phyloP scores from a whole-genome alignment of 1,284 basidiomycete genomes.

The Trichosporon sp. region DNA sequence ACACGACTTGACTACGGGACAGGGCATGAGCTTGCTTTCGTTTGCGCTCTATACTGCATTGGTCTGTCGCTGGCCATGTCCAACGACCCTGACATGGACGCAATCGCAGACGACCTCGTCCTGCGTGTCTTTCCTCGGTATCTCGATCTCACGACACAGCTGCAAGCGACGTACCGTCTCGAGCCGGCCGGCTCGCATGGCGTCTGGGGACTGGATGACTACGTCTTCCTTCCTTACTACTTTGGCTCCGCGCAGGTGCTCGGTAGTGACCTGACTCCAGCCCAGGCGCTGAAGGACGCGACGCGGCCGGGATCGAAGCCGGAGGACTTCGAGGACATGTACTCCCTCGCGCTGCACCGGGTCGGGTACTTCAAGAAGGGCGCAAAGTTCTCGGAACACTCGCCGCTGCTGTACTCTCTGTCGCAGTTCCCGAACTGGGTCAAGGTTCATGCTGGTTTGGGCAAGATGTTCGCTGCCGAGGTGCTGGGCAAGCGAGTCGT shows the following conservation, averaged over 20 bases:
- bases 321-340: constrained; percentile 63
- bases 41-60: constrained; percentile 66
- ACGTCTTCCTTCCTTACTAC: constrained; percentile 84
- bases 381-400: constrained; percentile 83
- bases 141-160: constrained; percentile 74
- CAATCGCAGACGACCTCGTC: constrained; percentile 54
- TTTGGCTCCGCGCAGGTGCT: constrained; percentile 89
- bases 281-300: constrained; percentile 32
- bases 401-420: constrained; percentile 84
- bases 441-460: constrained; percentile 84
- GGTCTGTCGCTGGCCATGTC: constrained; percentile 48
- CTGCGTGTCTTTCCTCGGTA: constrained; percentile 63
- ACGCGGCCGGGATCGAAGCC: constrained; percentile 21
- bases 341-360: constrained; percentile 77
- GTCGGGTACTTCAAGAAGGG: constrained; percentile 80
- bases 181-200: constrained; percentile 98
- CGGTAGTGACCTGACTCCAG: constrained; percentile 56
- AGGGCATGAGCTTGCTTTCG: constrained; percentile 89
- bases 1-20: constrained; percentile 94
- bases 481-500: constrained; percentile 95
- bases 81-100: constrained; percentile 38
- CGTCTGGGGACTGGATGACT: constrained; percentile 98
- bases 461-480: constrained; percentile 97
- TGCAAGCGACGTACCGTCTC: constrained; percentile 86
- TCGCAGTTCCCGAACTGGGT: constrained; percentile 81